These are phyloP conservation scores for Choiromyces venosus DNA, from an alignment of 495 filamentous ascomycete species.

Conservation along the genomic window DNA sequence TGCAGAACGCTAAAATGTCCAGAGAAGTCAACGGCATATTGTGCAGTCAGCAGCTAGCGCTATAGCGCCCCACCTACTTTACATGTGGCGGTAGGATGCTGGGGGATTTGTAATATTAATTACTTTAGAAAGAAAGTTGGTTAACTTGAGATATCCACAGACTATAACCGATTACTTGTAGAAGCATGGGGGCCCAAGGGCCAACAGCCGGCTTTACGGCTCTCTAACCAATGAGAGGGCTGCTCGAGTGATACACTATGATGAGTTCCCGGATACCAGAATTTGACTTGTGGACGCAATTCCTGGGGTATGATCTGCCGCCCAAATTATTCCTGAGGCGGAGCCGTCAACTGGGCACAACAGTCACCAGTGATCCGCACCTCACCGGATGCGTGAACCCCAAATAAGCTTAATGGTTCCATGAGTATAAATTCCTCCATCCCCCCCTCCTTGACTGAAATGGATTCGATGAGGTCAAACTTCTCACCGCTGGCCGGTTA, in stretches of 20 bases:
- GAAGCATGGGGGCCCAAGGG: neutral
- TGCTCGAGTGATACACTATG: slow-evolving; percentile 2
- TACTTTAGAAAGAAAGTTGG: neutral
- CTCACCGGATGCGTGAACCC: neutral
- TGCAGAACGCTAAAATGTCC: neutral
- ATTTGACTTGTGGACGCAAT: neutral
- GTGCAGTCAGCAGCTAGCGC: neutral
- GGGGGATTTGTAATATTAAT: slow-evolving; percentile 1
- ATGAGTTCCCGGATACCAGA: neutral
- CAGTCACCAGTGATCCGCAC: neutral
- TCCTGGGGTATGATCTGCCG: neutral
- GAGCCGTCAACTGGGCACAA: neutral
- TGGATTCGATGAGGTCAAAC: neutral
- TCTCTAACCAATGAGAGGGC: neutral
- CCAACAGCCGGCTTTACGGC: neutral
- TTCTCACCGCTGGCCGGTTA: neutral
- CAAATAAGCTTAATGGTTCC: neutral
- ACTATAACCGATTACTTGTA: neutral
- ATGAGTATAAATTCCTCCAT: neutral
- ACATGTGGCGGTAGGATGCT: neutral
- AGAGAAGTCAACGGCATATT: slow-evolving; percentile 3
- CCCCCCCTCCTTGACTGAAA: neutral
- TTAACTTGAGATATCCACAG: neutral
- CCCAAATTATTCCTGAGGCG: neutral
- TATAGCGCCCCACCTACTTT: neutral